These are phyloP conservation scores for Pythium brachiatum DNA, from an alignment of 352 stramenopile species.

Conservation along the genomic window DNA sequence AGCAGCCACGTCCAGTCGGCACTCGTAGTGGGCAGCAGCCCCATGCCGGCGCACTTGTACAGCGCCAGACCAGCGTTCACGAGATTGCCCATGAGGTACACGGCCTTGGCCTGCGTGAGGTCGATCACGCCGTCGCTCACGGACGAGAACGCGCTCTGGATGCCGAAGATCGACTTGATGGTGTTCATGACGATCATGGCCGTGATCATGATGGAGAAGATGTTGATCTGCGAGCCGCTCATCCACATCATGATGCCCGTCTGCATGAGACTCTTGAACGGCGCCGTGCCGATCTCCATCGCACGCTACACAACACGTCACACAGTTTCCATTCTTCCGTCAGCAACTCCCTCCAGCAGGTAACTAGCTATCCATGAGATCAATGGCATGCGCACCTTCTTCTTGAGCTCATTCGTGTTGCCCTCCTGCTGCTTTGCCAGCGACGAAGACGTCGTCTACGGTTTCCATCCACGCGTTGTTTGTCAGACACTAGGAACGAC, in stretches of 20 bases:
- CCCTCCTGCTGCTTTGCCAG: conserved; percentile 53
- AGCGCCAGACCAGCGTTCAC: conserved; percentile 84
- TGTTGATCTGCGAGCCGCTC: conserved; percentile 93
- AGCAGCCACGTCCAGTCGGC: conserved; percentile 92
- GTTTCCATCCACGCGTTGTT: background rate
- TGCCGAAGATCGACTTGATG: conserved; percentile 87
- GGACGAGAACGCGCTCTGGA: conserved; percentile 75
- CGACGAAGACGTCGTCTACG: conserved; percentile 46
- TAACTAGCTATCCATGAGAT: background rate
- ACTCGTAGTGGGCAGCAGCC: conserved; percentile 88
- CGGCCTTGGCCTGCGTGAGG: conserved; percentile 85
- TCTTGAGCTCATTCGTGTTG: conserved; percentile 84
- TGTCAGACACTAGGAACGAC: background rate
- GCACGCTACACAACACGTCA: conserved; percentile 50
- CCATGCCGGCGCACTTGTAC: conserved; percentile 93
- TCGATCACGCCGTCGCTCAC: conserved; percentile 78
- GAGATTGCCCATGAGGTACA: conserved; percentile 87
- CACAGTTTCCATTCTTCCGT: too few relatives aligned
- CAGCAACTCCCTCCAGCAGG: too few relatives aligned
- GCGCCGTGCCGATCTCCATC: conserved; percentile 88
- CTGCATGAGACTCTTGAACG: conserved; percentile 92
- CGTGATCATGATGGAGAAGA: conserved; percentile 95
- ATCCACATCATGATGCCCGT: conserved; percentile 97
- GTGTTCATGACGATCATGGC: conserved; percentile 93
- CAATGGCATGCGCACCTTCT: conserved; percentile 53